Evolutionary conservation across 805 yeast species (phyloP).

Genomic region (Diddensiella caesifluorescens): DNA sequence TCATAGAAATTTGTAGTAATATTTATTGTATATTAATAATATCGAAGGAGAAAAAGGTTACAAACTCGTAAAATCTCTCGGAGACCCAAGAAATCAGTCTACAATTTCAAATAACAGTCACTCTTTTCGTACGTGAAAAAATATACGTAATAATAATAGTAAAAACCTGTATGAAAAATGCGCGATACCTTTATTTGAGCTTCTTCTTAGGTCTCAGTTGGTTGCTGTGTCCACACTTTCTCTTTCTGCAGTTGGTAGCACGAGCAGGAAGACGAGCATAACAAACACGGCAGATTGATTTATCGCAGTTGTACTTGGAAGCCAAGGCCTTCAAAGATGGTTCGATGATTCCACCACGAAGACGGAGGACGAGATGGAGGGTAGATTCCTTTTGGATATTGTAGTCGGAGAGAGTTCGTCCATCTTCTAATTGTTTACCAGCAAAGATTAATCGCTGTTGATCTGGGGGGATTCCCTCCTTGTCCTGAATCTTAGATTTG

Average conservation of each 20-base stretch:
- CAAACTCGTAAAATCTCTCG: not conserved
- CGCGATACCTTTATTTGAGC: slow-evolving; percentile 72
- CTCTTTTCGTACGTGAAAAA: slow-evolving; percentile 1
- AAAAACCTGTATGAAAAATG: slow-evolving; percentile 10
- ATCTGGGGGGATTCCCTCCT: slow-evolving; percentile 99
- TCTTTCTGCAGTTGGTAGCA: slow-evolving; percentile 99
- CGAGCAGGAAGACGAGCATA: slow-evolving; percentile 99
- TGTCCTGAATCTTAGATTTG: slow-evolving; percentile 97
- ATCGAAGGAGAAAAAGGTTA: too few relatives aligned
- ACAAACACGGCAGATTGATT: slow-evolving; percentile 98
- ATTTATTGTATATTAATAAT: not conserved
- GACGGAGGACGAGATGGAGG: slow-evolving; percentile 89
- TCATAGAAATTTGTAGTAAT: not conserved
- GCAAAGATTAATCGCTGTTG: slow-evolving; percentile 99
- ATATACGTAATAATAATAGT: slow-evolving; percentile 6
- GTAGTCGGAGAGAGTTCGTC: slow-evolving; percentile 98
- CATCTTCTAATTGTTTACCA: slow-evolving; percentile 99
- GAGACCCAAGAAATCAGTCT: too few relatives aligned
- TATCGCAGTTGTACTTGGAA: slow-evolving; percentile 99
- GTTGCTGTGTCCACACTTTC: slow-evolving; percentile 99
- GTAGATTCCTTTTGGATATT: slow-evolving; percentile 99
- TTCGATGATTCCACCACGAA: slow-evolving; percentile 99
- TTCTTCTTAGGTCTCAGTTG: slow-evolving; percentile 99
- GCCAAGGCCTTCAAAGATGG: slow-evolving; percentile 99
- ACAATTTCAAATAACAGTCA: not conserved